phyloP scores from a whole-genome alignment of 495 filamentous ascomycete genomes.

The Letharia lupina region DNA sequence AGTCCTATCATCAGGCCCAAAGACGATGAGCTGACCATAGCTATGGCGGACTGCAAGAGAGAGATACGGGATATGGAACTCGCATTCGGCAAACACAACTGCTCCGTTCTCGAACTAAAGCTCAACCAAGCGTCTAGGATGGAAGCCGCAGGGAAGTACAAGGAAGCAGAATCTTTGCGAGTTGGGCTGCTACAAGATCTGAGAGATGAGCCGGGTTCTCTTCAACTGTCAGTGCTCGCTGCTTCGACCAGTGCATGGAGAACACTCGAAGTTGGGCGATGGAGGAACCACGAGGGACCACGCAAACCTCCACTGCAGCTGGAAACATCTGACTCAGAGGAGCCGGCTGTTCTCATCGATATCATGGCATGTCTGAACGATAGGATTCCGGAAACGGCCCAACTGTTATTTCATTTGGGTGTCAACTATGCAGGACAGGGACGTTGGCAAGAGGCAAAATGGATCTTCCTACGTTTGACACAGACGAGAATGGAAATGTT shows the following conservation, averaged over 20 bases:
- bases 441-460: background rate
- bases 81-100: background rate
- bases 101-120: background rate
- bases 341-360: background rate
- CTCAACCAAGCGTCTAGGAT: background rate
- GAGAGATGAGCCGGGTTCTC: background rate
- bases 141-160: background rate
- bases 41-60: background rate
- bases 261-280: background rate
- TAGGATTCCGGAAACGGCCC: background rate
- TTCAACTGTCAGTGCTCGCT: background rate
- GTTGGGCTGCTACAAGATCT: slow-evolving; percentile 6
- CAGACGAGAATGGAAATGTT: background rate
- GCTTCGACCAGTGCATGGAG: background rate
- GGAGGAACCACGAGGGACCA: background rate
- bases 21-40: background rate
- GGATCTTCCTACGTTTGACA: background rate
- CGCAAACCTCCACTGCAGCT: background rate
- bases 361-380: background rate
- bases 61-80: background rate
- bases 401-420: background rate
- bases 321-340: background rate
- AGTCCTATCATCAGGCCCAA: background rate
- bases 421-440: background rate
- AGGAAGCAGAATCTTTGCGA: slow-evolving; percentile 9